Conservation (phyloP, 352 stramenopile species). For the Phytopythium sindhum region DNA sequence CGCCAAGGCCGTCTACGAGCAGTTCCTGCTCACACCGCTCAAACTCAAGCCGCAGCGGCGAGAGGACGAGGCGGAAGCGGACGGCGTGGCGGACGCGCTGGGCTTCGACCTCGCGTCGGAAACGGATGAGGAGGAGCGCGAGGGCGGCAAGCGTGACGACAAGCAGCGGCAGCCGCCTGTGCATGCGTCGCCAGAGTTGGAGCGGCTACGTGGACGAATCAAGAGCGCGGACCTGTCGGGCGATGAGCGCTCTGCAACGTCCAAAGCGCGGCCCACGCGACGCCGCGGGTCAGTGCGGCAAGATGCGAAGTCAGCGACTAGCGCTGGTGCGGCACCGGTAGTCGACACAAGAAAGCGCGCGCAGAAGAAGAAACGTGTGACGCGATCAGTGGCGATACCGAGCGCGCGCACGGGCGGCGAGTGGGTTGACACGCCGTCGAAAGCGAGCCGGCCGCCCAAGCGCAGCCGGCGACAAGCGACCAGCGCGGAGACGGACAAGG, state of each 20-base stretch:
- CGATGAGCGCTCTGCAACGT: not conserved
- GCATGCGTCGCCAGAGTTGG: slow-evolving; percentile 23
- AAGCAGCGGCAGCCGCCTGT: slow-evolving; percentile 10
- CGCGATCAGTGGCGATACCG: slow-evolving; percentile 20
- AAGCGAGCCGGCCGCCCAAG: slow-evolving; percentile 34
- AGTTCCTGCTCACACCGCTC: slow-evolving; percentile 41
- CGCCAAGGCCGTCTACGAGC: slow-evolving; percentile 37
- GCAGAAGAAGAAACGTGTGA: slow-evolving; percentile 42
- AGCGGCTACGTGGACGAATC: slow-evolving; percentile 22
- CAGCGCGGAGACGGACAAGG: slow-evolving; percentile 9
- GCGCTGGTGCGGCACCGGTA: not conserved
- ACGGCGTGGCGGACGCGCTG: not conserved
- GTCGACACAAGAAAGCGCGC: not conserved
- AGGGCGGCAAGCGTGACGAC: not conserved
- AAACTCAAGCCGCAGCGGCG: slow-evolving; percentile 23
- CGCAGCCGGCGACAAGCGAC: slow-evolving; percentile 14
- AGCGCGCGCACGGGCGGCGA: slow-evolving; percentile 28
- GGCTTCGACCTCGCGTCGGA: slow-evolving; percentile 7
- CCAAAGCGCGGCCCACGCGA: no score
- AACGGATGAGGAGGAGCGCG: slow-evolving; percentile 9
- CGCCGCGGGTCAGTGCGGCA: not conserved
- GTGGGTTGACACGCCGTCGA: slow-evolving; percentile 44
- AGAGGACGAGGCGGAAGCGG: not conserved
- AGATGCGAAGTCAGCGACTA: no score
- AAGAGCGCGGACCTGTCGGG: slow-evolving; percentile 4